Conservation (phyloP, 257 asterid species). For the Eustoma russellianum region DNA sequence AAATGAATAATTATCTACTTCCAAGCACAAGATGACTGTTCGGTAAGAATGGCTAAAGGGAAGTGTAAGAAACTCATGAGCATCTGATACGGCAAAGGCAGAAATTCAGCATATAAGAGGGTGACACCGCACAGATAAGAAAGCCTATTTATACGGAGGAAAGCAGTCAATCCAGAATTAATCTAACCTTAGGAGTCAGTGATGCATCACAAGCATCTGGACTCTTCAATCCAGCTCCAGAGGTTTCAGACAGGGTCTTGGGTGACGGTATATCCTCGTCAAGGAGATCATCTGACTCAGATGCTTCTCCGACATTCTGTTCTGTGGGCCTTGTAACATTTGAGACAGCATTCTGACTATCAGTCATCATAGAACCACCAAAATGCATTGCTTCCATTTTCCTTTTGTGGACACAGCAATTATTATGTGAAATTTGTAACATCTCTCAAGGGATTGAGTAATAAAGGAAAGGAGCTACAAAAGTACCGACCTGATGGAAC, state of each 20-base stretch:
- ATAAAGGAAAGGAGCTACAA: slow-evolving; percentile 7
- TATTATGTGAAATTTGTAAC: slow-evolving; percentile 10
- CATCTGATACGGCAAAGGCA: not conserved
- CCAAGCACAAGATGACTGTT: not conserved
- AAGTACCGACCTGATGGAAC: slow-evolving; percentile 37
- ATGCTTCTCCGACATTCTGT: slow-evolving; percentile 26
- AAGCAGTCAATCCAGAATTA: not conserved
- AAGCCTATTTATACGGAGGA: not conserved
- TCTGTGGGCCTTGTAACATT: slow-evolving; percentile 31
- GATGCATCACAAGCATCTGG: slow-evolving; percentile 33
- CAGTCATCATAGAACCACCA: slow-evolving; percentile 25
- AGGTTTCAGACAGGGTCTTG: slow-evolving; percentile 29
- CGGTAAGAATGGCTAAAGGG: not conserved
- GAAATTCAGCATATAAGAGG: no score
- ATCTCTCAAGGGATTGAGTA: not conserved
- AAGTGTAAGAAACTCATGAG: no score
- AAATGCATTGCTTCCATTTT: slow-evolving; percentile 36
- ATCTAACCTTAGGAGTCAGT: slow-evolving; percentile 43
- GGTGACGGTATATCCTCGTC: slow-evolving; percentile 24
- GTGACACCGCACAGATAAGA: no score
- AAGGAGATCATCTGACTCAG: slow-evolving; percentile 27
- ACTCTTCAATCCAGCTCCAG: slow-evolving; percentile 34
- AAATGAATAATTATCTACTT: not conserved
- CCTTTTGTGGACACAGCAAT: slow-evolving; percentile 24
- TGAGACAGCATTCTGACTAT: slow-evolving; percentile 24